Conservation (phyloP, 345 rosid species). For the Clausena lansium region DNA sequence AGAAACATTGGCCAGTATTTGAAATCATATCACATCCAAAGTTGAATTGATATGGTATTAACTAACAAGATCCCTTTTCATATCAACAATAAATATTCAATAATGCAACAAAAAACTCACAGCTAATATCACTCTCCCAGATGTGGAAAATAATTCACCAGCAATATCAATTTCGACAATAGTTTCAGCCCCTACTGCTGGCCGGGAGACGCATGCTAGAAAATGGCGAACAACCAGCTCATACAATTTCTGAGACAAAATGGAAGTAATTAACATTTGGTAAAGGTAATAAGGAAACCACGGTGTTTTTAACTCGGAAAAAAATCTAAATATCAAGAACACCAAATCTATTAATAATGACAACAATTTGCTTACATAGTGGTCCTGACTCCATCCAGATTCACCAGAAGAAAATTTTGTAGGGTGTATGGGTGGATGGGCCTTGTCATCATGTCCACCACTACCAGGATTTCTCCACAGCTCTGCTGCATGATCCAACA, state of each 20-base stretch:
- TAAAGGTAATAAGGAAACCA: background rate
- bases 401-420: conserved; percentile 92
- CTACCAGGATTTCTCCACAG: conserved; percentile 94
- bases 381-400: conserved; percentile 83
- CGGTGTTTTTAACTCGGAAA: background rate
- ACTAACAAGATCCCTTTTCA: background rate
- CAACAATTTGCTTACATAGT: conserved; percentile 50
- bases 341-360: background rate
- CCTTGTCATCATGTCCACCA: conserved; percentile 99
- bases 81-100: background rate
- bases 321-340: background rate
- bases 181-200: conserved; percentile 97
- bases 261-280: conserved; percentile 3
- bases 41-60: background rate
- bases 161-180: conserved; percentile 93
- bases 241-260: conserved; percentile 66
- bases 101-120: conserved; percentile 44
- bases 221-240: conserved; percentile 97
- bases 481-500: conserved; percentile 68
- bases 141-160: conserved; percentile 80
- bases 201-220: conserved; percentile 95
- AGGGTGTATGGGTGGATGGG: conserved; percentile 99
- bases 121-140: conserved; percentile 84
- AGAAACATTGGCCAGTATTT: background rate
- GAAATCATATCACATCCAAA: background rate